Evolutionary conservation across 2,329 filamentous ascomycete species (phyloP).

Genomic region (Botrytis cinerea): DNA sequence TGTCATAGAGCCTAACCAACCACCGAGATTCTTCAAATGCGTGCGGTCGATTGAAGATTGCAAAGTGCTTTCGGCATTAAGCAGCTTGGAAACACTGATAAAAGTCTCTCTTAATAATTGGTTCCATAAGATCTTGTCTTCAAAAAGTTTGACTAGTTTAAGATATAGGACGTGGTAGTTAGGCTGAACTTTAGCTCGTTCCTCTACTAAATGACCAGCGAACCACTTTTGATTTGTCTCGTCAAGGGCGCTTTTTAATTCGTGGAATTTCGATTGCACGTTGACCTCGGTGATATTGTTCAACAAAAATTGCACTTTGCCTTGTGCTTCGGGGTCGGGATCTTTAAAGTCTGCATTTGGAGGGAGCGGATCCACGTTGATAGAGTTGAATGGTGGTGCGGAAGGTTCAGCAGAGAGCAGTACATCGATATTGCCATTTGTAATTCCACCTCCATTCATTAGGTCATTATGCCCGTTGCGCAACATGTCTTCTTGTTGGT

Average conservation of each 20-base stretch:
- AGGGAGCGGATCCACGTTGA: conserved; percentile 72
- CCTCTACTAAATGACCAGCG: conserved; percentile 89
- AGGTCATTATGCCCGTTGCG: conserved; percentile 49
- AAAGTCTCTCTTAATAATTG: conserved; percentile 95
- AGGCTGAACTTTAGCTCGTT: conserved; percentile 94
- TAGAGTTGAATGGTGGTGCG: conserved; percentile 72
- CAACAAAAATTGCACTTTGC: conserved; percentile 91
- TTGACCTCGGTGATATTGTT: conserved; percentile 96
- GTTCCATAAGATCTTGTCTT: conserved; percentile 75
- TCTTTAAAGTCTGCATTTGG: conserved; percentile 71
- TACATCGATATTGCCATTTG: conserved; percentile 73
- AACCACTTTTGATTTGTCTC: conserved; percentile 94
- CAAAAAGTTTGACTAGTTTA: conserved; percentile 80
- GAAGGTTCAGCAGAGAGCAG: conserved; percentile 58
- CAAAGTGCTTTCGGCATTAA: conserved; percentile 87
- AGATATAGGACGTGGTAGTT: conserved; percentile 96
- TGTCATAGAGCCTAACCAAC: conserved; percentile 91
- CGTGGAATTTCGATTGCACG: conserved; percentile 77
- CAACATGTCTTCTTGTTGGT: conserved; percentile 62
- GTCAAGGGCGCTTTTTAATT: conserved; percentile 76
- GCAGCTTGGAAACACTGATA: conserved; percentile 77
- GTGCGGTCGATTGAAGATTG: conserved; percentile 81
- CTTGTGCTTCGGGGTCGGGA: conserved; percentile 80
- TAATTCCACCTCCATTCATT: conserved; percentile 52
- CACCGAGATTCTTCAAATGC: conserved; percentile 89